These are phyloP conservation scores for Leucogyrophana mollusca DNA, from an alignment of 768 basidiomycete genomes.

Conservation along the genomic window DNA sequence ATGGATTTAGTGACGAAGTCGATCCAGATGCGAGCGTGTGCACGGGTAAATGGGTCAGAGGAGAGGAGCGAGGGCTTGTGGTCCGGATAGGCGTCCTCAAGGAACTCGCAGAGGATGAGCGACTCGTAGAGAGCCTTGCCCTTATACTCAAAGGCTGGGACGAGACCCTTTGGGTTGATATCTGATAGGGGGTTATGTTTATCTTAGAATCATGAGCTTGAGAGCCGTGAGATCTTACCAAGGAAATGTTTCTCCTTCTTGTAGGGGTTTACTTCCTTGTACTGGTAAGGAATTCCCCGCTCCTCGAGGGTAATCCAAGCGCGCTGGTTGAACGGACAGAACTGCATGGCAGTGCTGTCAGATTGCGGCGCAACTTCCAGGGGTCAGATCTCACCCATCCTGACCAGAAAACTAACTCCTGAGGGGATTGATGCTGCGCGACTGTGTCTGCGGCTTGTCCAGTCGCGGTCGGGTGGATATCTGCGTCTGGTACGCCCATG, in stretches of 20 bases:
- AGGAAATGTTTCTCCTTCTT: constrained; percentile 62
- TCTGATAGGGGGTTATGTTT: constrained; percentile 22
- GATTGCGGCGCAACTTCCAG: not conserved
- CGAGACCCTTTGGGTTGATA: constrained; percentile 70
- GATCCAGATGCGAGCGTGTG: constrained; percentile 53
- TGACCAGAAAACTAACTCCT: constrained; percentile 58
- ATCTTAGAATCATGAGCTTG: not conserved
- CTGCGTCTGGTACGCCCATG: constrained; percentile 46
- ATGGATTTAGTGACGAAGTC: constrained; percentile 54
- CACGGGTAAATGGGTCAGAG: constrained; percentile 48
- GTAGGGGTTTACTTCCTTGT: constrained; percentile 68
- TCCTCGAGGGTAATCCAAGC: constrained; percentile 70
- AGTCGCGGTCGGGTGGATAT: constrained; percentile 61
- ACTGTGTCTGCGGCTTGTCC: constrained; percentile 52
- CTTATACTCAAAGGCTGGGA: constrained; percentile 55
- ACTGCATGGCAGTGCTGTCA: constrained; percentile 20
- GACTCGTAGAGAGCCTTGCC: constrained; percentile 62
- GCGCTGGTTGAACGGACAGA: constrained; percentile 61
- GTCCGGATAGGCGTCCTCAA: constrained; percentile 54
- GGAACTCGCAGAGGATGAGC: constrained; percentile 60
- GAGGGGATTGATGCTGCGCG: constrained; percentile 46
- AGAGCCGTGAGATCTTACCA: constrained; percentile 28
- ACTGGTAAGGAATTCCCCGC: constrained; percentile 63
- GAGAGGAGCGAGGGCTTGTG: constrained; percentile 50
- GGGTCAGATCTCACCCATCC: constrained; percentile 44